Evolutionary conservation across 2,329 filamentous ascomycete species (phyloP).

Genomic region (Aspergillus oerlinghausenensis): DNA sequence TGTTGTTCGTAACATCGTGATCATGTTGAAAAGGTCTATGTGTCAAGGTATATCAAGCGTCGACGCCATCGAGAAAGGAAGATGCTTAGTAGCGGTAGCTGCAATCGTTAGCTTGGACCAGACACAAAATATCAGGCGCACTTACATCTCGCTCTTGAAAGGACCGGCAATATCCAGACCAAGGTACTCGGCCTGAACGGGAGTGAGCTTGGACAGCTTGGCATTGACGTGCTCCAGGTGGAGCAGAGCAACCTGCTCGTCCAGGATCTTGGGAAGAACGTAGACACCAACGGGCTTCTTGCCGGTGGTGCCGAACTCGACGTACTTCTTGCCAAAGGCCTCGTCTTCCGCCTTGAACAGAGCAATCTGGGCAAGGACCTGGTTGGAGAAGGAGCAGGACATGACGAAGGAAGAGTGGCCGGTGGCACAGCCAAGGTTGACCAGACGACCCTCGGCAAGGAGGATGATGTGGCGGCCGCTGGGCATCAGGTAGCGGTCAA

Average conservation of each 20-base stretch:
- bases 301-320: conserved; percentile 89
- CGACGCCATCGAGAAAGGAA: conserved; percentile 21
- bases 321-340: conserved; percentile 86
- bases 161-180: conserved; percentile 80
- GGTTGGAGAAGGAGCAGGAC: conserved; percentile 99
- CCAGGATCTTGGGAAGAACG: conserved; percentile 96
- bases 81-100: conserved; percentile 62
- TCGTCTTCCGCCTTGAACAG: conserved; percentile 89
- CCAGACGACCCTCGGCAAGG: conserved; percentile 94
- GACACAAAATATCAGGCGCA: neutral
- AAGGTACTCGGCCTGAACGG: conserved; percentile 92
- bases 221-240: conserved; percentile 92
- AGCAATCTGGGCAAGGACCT: conserved; percentile 98
- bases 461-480: conserved; percentile 97
- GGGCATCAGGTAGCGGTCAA: conserved; percentile 94
- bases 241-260: conserved; percentile 95
- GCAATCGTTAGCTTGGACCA: conserved; percentile 11
- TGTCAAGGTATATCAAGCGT: conserved; percentile 33
- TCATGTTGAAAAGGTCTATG: conserved; percentile 51
- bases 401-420: conserved; percentile 99
- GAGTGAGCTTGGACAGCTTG: conserved; percentile 81
- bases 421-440: conserved; percentile 98
- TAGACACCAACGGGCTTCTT: conserved; percentile 92
- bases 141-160: conserved; percentile 90
- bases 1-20: conserved; percentile 56